Evolutionary conservation across 139 green algal species (phyloP), one percentile per base, ranked within the genome.

Genomic region (Micractinium conductrix): DNA sequence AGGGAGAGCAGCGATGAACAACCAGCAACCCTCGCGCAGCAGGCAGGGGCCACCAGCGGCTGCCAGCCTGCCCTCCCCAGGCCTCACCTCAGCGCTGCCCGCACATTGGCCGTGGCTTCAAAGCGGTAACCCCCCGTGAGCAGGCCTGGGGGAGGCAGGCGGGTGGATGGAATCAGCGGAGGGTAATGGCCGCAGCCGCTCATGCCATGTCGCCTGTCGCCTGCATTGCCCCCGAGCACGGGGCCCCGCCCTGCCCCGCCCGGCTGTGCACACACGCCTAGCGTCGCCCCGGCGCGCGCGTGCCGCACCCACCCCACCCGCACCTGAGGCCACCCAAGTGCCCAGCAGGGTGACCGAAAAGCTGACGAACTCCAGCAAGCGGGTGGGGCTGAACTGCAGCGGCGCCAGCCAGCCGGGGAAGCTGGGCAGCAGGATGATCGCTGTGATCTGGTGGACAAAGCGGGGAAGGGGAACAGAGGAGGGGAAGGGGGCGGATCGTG

Each of bases 401-500:
- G 93, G 93, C 5, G 90, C 93, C 33, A 95, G 76, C 92, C 92
- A 94, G 37, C 92, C 92, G 14, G 92, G 87, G 67, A 95, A 95
- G 65, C 37, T 70, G 30, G 92, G 92, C 8, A 81, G 53, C n/a
- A 92, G 73, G 1, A 93, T 89, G 44, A 95, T 85, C 4, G 87
- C 85, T 40, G 90, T 87, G 45, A 95, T 93, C 90, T 95, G 87
- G 48, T n/a, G 38, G 22, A 1, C 1, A 45, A 30, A 50, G 17
- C 4, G 2, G 40, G 19, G 35, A 8, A 16, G 2, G 21, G 38
- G 4, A 16, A 45, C 1, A 73, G 33, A 24, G 7, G 19, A 30
- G 14, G 17, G 19, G 4, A 12, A 7, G 43, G 72, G 24, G 60
- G 60, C 60, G 2, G 60, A 5, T 3, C 60, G 35, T 8, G 35